Conservation (phyloP, 495 filamentous ascomycete species). For the Annulohypoxylon stygium region DNA sequence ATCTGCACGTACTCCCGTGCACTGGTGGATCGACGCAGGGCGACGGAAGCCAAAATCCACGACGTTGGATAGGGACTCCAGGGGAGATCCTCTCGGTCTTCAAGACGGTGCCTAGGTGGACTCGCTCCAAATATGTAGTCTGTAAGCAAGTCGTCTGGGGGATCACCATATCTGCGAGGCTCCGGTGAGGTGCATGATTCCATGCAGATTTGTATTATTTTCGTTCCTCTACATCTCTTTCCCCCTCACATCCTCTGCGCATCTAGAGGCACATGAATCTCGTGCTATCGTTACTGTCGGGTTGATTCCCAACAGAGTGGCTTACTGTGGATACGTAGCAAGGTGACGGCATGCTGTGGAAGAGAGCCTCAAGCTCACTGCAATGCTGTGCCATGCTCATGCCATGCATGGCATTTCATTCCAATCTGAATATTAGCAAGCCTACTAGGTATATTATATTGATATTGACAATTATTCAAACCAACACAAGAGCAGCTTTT, state of each 20-base stretch:
- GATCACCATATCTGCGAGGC: constrained; percentile 44
- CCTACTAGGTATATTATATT: constrained; percentile 3
- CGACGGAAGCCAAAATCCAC: constrained; percentile 48
- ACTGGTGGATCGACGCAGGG: constrained; percentile 47
- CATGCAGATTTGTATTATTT: constrained; percentile 48
- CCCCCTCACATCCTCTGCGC: constrained; percentile 17
- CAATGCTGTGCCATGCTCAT: constrained; percentile 50
- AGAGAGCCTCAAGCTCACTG: constrained; percentile 53
- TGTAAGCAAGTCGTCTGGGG: constrained; percentile 28
- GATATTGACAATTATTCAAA: not conserved
- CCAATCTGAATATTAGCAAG: constrained; percentile 37
- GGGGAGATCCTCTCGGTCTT: constrained; percentile 31
- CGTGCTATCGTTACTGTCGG: constrained; percentile 54
- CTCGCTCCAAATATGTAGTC: constrained; percentile 22
- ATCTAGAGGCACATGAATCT: constrained; percentile 46
- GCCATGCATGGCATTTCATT: constrained; percentile 50
- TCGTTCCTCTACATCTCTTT: constrained; percentile 24
- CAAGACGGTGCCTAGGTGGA: constrained; percentile 18
- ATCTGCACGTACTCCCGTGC: constrained; percentile 46
- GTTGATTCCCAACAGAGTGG: constrained; percentile 48
- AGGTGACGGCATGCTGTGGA: constrained; percentile 50
- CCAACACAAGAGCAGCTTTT: constrained; percentile 7
- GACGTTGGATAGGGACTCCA: constrained; percentile 43
- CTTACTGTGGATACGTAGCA: constrained; percentile 50
- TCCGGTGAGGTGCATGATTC: constrained; percentile 50